These are phyloP conservation scores for Limtongia smithiae DNA, from an alignment of 805 yeast species.

Conservation along the genomic window DNA sequence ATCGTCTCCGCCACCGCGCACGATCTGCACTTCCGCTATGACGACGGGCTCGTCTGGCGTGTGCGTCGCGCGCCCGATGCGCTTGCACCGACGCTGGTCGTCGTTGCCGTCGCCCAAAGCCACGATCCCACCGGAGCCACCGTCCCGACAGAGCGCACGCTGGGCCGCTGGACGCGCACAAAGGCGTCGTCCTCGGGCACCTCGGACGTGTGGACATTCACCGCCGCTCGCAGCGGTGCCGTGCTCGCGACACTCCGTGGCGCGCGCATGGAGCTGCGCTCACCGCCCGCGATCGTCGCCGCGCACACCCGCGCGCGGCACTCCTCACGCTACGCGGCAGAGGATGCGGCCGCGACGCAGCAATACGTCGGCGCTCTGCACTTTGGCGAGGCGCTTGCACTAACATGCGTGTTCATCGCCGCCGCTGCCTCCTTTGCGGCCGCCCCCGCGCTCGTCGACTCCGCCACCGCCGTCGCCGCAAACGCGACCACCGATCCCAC, in stretches of 20 bases:
- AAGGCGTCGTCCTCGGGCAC: neutral
- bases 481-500: neutral
- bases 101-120: neutral
- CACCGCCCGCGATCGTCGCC: slow-evolving; percentile 3
- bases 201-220: neutral
- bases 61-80: slow-evolving; percentile 4
- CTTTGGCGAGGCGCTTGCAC: slow-evolving; percentile 20
- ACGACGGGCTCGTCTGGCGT: too few relatives aligned
- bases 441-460: slow-evolving; percentile 9
- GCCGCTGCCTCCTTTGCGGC: slow-evolving; percentile 5
- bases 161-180: slow-evolving; percentile 12
- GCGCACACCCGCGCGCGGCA: neutral
- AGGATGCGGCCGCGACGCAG: neutral
- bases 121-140: too few relatives aligned
- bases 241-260: neutral
- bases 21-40: neutral
- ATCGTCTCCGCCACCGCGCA: neutral
- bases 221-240: neutral
- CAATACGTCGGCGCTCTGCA: slow-evolving; percentile 12
- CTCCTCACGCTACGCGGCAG: too few relatives aligned
- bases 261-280: slow-evolving; percentile 2
- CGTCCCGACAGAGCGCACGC: neutral
- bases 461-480: neutral
- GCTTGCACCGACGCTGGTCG: neutral
- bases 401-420: slow-evolving; percentile 14